phyloP scores from a whole-genome alignment of 1,139 yeast genomes.

The Debaryomyces coudertii region DNA sequence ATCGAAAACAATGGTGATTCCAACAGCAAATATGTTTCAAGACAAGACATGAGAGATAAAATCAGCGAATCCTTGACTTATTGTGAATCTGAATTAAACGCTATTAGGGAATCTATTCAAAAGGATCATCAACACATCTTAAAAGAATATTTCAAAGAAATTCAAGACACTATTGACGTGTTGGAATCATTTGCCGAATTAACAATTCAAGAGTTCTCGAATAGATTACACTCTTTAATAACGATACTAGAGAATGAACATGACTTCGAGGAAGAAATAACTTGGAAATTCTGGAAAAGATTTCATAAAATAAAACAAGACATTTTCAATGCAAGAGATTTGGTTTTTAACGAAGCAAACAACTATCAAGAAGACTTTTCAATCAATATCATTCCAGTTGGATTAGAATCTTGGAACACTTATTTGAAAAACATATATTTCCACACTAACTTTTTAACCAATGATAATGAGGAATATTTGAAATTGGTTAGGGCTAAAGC shows the following conservation, averaged over 20 bases:
- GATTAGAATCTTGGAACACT: slow-evolving; percentile 52
- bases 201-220: slow-evolving; percentile 57
- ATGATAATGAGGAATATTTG: slow-evolving; percentile 73
- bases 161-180: slow-evolving; percentile 62
- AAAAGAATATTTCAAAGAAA: slow-evolving; percentile 43
- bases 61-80: slow-evolving; percentile 42
- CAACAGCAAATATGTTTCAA: slow-evolving; percentile 40
- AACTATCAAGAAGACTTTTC: slow-evolving; percentile 32
- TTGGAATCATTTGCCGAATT: slow-evolving; percentile 75
- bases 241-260: slow-evolving; percentile 28
- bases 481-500: slow-evolving; percentile 79
- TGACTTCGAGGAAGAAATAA: slow-evolving; percentile 33
- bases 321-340: slow-evolving; percentile 59
- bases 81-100: slow-evolving; percentile 35
- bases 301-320: slow-evolving; percentile 61
- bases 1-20: slow-evolving; percentile 29
- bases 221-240: slow-evolving; percentile 36
- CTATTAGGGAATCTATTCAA: slow-evolving; percentile 39
- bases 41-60: slow-evolving; percentile 63
- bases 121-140: slow-evolving; percentile 35
- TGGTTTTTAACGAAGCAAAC: slow-evolving; percentile 49
- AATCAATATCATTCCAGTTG: slow-evolving; percentile 29
- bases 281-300: slow-evolving; percentile 71
- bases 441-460: slow-evolving; percentile 60
- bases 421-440: slow-evolving; percentile 60